Base-by-base conservation (phyloP, 208 protist species). In the Trypanosoma lewisi region DNA sequence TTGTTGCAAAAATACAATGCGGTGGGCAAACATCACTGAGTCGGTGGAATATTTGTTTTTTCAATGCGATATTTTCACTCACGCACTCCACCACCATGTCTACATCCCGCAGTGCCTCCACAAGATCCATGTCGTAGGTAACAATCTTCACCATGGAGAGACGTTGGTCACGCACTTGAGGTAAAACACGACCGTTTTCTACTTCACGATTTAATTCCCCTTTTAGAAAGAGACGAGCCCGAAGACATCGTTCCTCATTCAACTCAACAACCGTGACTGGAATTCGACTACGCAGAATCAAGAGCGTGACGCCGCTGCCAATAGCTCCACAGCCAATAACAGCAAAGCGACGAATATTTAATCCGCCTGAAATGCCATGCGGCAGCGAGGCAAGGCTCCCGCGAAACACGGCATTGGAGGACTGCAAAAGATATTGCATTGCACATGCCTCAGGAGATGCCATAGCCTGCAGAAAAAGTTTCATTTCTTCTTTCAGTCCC, bases 291-390 rank as follows among this genome's bases (percentile, higher is more conserved):
- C 78, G 67, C 19, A 96, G 64, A 4, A 87, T 63, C n/a, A 83
- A 64, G 23, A 94, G 77, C 0, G 80, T 82, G 39, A 98, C 80
- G 2, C 83, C 89, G 11, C 73, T 77, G 33, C 89, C 92, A 68
- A 96, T 80, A 17, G 79, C 80, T 16, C 89, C 89, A 19, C 85
- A 84, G 21, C 94, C 92, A 44, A 98, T 75, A 30, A 98, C 77
- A 33, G 68, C 80, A 2, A 91, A 64, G 8, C 45, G 59, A 9
- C 68, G 63, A 28, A 93, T 41, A 11, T 50, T 51, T 19, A 62
- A 25, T 31, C 5, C 28, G 19, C 0, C 17, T 5, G n/a, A 3
- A 16, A 23, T 6, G n/a, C 47, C 39, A 11, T 45, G 33, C 30
- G 59, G 44, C 17, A 67, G 49, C 17, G 33, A 36, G 7, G 68